These are phyloP conservation scores for Kluyveromyces marxianus DNA, from an alignment of 1,139 yeast genomes.

Conservation along the genomic window DNA sequence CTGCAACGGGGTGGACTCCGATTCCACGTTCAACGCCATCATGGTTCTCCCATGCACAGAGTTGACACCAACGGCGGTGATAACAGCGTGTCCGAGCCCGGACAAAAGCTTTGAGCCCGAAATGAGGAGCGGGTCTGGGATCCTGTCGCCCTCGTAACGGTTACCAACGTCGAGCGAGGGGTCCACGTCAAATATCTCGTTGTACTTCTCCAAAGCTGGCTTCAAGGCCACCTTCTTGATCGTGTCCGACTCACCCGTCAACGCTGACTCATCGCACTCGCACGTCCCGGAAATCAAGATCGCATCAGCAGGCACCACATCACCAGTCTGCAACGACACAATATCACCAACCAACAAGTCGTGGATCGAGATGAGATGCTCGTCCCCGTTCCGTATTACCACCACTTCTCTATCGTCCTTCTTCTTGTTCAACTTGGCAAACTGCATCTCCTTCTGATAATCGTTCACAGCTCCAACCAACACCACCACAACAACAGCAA, in stretches of 20 bases:
- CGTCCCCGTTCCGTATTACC: conserved; percentile 68
- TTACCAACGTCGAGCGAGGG: conserved; percentile 45
- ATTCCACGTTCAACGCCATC: conserved; percentile 65
- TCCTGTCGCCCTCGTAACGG: conserved; percentile 18
- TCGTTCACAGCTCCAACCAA: conserved; percentile 91
- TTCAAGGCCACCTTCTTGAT: conserved; percentile 57
- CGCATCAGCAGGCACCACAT: conserved; percentile 85
- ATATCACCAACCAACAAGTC: conserved; percentile 84
- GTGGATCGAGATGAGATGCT: conserved; percentile 61
- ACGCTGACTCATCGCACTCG: conserved; percentile 85
- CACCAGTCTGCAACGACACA: conserved; percentile 82
- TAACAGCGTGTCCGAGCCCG: conserved; percentile 81
- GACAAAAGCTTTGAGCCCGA: conserved; percentile 86
- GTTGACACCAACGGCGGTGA: conserved; percentile 83
- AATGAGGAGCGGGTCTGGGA: conserved; percentile 72
- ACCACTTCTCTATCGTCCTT: conserved; percentile 80
- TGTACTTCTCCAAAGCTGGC: conserved; percentile 36
- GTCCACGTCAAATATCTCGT: conserved; percentile 28
- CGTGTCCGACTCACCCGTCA: conserved; percentile 90
- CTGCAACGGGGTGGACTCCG: conserved; percentile 86
- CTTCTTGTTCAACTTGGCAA: conserved; percentile 75
- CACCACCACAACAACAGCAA: conserved; percentile 86
- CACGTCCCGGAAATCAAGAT: conserved; percentile 65
- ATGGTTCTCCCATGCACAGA: conserved; percentile 90
- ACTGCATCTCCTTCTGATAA: conserved; percentile 92